Base-by-base conservation (phyloP, 2,329 filamentous ascomycete species). In the Pseudopyricularia cyperi region DNA sequence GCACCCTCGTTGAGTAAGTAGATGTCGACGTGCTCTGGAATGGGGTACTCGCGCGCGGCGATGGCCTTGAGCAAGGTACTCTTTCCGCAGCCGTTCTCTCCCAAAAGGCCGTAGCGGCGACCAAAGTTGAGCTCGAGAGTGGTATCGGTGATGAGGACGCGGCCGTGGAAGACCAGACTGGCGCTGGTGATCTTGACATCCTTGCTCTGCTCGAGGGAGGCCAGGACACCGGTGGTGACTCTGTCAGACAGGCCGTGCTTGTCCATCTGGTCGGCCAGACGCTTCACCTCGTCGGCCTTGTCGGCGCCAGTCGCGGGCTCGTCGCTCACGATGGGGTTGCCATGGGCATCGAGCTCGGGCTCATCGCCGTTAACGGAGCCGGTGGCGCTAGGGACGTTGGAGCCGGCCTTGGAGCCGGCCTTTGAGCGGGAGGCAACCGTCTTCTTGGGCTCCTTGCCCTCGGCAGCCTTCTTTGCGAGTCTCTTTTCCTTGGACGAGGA, bases 21-120 rank as follows among this genome's bases (percentile, higher is more conserved):
- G 70, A 98, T 94, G 71, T 98, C 94, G 68, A 98, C 79, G 70
- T 96, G 90, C 28, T 95, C 87, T 55, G 93, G 94, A 65, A 98
- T 87, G 57, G 93, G 94, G 68, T 83, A 98, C 71, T 98, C 94
- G 72, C 93, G 87, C 65, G 83, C 84, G 62, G 86, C 85, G 66
- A 98, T 95, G 59, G 93, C 82, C 76, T 96, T 97, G 66, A 98
- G 80, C 33, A 98, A 72, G n/a, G 93, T 98, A 58, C 87, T 94
- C 79, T 98, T 98, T 69, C 93, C 93, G 71, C 93, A 98, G 59
- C 93, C 93, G 85, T 98, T 98, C 80, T 98, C 93, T 65, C 93
- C 93, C 58, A 98, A 75, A 54, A 98, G 77, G 68, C 93, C 93
- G 68, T 98, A 98, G 63, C 93, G 83, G 63, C 90, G 87, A 59